Evolutionary conservation across 352 stramenopile genomes (phyloP), one percentile per base, ranked within the genome.

Genomic region (Blastocystis hominis): DNA sequence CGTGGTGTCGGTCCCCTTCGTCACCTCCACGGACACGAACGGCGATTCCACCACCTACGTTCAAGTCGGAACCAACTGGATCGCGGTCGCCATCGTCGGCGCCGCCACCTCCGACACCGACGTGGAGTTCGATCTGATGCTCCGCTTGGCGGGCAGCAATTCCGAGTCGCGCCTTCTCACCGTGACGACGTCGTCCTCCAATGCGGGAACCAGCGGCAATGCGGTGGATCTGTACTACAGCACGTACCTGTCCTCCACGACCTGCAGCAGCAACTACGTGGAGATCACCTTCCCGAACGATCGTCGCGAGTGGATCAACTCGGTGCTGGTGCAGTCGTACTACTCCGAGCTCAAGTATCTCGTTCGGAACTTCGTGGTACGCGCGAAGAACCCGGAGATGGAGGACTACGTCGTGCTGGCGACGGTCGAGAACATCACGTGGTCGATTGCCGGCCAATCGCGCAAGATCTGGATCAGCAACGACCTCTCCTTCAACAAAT

Each of bases 241-340:
- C 40, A 68, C 54, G n/a, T 24, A 68, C 34, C 10, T 42, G 10
- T 66, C 59, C 50, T 53, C 34, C 38, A 9, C 13, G 24, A 40
- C 15, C 36, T 68, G 72, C n/a, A 40, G 20, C 38, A 15, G 42
- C 7, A 84, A 54, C 13, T 84, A n/a, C 24, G 54, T 84, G 4
- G 53, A 84, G 1, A 68, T 84, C 20, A 15, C 6, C 3, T 84
- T 84, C 55, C 42, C 59, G 20, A 30, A 64, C n/a, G 72, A 84
- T 64, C 72, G 72, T 64, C 72, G 72, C 30, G 72, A 84, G 47
- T 84, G 72, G 72, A 69, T 84, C 34, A 68, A 42, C 9, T 77
- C 72, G 17, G 36, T 84, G 1, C 2, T 68, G 2, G 2, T 84
- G 10, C 50, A 68, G 36, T 30, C 40, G 7, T 84, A 84, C 55